Evolutionary conservation across 345 rosid species (phyloP).

Genomic region (Erucastrum elatum): DNA sequence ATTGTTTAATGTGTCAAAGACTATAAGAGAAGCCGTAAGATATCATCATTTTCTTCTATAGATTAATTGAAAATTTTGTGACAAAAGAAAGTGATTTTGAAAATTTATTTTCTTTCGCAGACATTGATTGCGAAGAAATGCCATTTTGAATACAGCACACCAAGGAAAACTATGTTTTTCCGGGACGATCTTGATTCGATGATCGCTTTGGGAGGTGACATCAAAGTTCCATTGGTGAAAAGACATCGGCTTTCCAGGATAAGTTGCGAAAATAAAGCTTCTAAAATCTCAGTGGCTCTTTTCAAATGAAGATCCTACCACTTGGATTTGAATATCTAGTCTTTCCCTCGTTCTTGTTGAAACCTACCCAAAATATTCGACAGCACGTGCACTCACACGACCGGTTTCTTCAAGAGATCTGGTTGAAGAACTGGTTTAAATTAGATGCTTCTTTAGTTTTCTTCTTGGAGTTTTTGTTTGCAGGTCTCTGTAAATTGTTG

Average conservation of each 20-base stretch:
- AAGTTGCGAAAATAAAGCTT: constrained; percentile 34
- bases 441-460: not conserved
- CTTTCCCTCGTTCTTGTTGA: not conserved
- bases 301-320: constrained; percentile 22
- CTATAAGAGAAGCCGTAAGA: constrained; percentile 72
- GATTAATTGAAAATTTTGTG: not conserved
- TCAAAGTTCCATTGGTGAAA: constrained; percentile 54
- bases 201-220: constrained; percentile 37
- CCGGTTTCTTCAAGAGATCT: constrained; percentile 22
- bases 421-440: constrained; percentile 18
- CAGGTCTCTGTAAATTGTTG: constrained; percentile 21
- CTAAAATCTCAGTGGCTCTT: constrained; percentile 50
- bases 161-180: constrained; percentile 57
- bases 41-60: not conserved
- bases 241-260: constrained; percentile 30
- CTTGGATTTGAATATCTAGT: not conserved
- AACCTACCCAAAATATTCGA: not conserved
- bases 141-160: constrained; percentile 68
- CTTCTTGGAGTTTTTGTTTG: not conserved
- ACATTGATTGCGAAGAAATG: constrained; percentile 53
- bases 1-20: constrained; percentile 60
- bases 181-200: constrained; percentile 39
- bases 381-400: not conserved
- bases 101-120: constrained; percentile 34
- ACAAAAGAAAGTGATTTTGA: not conserved